These are phyloP conservation scores for Tuctoria greenei DNA, from an alignment of 176 grass and related monocot species.

Conservation along the genomic window DNA sequence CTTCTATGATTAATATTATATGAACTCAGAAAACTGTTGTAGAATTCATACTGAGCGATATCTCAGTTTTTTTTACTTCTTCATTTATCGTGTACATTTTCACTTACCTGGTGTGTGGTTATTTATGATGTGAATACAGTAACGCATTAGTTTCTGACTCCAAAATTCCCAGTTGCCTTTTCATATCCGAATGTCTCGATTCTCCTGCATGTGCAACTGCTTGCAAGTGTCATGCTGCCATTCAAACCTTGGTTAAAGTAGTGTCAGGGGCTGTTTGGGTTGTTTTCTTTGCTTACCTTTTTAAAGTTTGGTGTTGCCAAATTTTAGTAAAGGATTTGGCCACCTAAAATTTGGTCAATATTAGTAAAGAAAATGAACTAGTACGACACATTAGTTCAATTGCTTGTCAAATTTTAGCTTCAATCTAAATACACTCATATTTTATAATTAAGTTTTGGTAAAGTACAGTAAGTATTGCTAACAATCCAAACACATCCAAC, in stretches of 20 bases:
- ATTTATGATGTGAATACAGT: constrained; percentile 8
- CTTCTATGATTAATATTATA: constrained; percentile 57
- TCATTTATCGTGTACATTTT: constrained; percentile 20
- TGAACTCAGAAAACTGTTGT: constrained; percentile 57
- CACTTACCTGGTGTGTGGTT: constrained; percentile 3
- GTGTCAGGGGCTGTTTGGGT: no score
- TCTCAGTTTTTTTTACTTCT: constrained; percentile 19
- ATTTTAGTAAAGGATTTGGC: no score
- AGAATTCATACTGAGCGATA: constrained; percentile 29
- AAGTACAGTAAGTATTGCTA: no score
- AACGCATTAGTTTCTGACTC: background rate
- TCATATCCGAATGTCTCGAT: background rate
- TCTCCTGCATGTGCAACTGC: background rate
- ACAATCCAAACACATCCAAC: no score
- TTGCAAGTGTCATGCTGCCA: background rate
- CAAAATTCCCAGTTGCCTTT: background rate
- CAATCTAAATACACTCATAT: no score
- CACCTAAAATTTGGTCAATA: no score
- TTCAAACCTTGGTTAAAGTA: background rate
- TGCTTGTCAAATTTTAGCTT: no score
- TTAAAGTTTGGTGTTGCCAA: no score
- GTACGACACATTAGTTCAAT: no score
- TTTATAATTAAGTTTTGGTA: no score
- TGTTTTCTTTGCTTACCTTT: no score
- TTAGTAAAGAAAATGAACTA: no score